These are phyloP conservation scores for Zychaea mexicana DNA, from an alignment of 371 early-diverging fungal genomes.

Conservation along the genomic window DNA sequence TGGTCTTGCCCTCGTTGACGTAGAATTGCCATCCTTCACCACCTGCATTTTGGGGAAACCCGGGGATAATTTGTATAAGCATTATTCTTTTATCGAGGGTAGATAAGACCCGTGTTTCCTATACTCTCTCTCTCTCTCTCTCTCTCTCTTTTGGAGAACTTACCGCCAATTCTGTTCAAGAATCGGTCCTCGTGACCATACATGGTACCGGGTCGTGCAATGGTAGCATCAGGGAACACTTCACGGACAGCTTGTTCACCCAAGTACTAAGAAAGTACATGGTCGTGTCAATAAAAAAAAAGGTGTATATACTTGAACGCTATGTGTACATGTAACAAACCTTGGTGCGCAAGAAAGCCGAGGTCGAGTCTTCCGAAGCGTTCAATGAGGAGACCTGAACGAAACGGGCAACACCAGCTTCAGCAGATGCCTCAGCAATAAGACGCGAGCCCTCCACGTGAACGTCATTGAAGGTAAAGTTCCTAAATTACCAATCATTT, in stretches of 20 bases:
- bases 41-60: constrained; percentile 14
- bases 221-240: constrained; percentile 89
- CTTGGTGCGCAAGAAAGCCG: constrained; percentile 85
- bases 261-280: constrained; percentile 58
- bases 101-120: no score
- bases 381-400: constrained; percentile 91
- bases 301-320: no score
- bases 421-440: constrained; percentile 81
- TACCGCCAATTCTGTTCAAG: constrained; percentile 81
- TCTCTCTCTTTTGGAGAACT: no score
- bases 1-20: constrained; percentile 74
- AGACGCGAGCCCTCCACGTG: constrained; percentile 85
- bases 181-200: constrained; percentile 95
- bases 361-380: constrained; percentile 78
- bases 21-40: constrained; percentile 66
- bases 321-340: no score
- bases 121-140: no score
- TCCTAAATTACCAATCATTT: constrained; percentile 59
- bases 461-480: constrained; percentile 86
- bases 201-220: constrained; percentile 90
- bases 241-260: constrained; percentile 90
- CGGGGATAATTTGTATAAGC: background rate
- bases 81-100: no score
- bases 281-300: background rate
- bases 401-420: constrained; percentile 84